Percentiles rank a stretch among this genome's conserved stretches.
phyloP scores from a whole-genome alignment of 495 filamentous ascomycete species.

The Cairneyella variabilis region DNA sequence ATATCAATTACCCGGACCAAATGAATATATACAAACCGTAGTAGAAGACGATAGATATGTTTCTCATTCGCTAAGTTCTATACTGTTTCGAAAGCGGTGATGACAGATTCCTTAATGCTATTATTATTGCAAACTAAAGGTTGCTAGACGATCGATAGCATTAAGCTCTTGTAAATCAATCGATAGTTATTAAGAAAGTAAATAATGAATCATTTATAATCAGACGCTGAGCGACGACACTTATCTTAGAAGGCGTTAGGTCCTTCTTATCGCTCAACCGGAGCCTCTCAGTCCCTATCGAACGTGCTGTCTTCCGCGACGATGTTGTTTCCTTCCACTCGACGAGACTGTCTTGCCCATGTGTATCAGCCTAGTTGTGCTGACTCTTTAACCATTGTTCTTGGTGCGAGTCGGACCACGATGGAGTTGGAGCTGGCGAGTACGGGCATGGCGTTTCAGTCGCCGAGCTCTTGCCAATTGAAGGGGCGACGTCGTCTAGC shows the following conservation, averaged over 20 bases:
- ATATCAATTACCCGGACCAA: conserved; percentile 8
- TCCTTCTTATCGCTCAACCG: conserved; percentile 4
- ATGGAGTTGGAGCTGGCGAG: background rate
- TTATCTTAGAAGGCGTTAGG: conserved; percentile 2
- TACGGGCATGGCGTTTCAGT: background rate
- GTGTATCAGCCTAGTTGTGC: background rate
- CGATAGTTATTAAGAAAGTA: conserved; percentile 2
- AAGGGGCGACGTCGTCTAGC: background rate
- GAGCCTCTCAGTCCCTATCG: background rate
- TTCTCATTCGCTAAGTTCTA: conserved; percentile 9
- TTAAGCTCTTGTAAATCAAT: conserved; percentile 2
- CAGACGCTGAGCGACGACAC: background rate
- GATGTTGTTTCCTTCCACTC: background rate
- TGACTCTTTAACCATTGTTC: background rate
- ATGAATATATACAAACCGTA: conserved; percentile 15
- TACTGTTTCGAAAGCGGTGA: conserved; percentile 10
- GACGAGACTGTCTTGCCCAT: conserved; percentile 1
- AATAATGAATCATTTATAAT: background rate
- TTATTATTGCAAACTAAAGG: background rate
- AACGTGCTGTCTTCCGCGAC: background rate
- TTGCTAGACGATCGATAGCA: background rate
- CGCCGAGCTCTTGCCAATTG: background rate
- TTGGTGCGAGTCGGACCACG: background rate
- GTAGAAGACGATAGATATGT: conserved; percentile 5
- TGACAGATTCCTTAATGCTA: background rate